Conservation (phyloP, 176 grass and related monocot species). For the Oryza rufipogon region DNA sequence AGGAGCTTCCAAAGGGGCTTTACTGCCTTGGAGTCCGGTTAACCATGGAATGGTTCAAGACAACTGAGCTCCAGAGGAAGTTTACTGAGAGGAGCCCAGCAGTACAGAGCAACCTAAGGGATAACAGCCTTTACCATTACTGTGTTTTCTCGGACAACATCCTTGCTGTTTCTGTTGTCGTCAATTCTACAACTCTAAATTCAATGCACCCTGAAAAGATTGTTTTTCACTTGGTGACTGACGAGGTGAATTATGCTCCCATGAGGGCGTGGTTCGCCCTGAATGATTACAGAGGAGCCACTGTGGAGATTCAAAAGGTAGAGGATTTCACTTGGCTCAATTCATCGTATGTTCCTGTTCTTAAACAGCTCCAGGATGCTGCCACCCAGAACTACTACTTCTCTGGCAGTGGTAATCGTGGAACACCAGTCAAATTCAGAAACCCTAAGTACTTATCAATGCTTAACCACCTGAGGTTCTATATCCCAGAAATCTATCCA, state of each 20-base stretch:
- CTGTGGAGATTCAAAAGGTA: slow-evolving; percentile 87
- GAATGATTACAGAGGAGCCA: slow-evolving; percentile 78
- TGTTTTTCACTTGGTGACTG: slow-evolving; percentile 96
- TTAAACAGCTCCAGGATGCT: slow-evolving; percentile 93
- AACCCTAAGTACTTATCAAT: slow-evolving; percentile 98
- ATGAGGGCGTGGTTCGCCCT: slow-evolving; percentile 95
- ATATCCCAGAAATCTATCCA: slow-evolving; percentile 97
- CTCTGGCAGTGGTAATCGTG: slow-evolving; percentile 67
- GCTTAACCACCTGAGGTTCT: slow-evolving; percentile 97
- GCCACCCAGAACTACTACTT: slow-evolving; percentile 97
- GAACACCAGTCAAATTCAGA: slow-evolving; percentile 93
- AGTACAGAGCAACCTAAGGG: slow-evolving; percentile 68
- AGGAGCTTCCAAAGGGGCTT: slow-evolving; percentile 94
- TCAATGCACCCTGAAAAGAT: slow-evolving; percentile 71
- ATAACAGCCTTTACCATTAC: slow-evolving; percentile 84
- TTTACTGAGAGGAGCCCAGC: slow-evolving; percentile 52
- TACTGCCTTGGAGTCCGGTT: slow-evolving; percentile 88
- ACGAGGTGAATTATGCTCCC: slow-evolving; percentile 91
- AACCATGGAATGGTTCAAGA: slow-evolving; percentile 91
- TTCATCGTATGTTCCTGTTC: slow-evolving; percentile 88
- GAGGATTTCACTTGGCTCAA: slow-evolving; percentile 97
- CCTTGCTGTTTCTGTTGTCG: slow-evolving; percentile 81
- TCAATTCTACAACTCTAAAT: slow-evolving; percentile 88
- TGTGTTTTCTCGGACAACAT: slow-evolving; percentile 99
- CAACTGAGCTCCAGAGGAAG: slow-evolving; percentile 66